Evolutionary conservation across 805 yeast genomes (phyloP).

Genomic region (Vanderwaltozyma yarrowii): DNA sequence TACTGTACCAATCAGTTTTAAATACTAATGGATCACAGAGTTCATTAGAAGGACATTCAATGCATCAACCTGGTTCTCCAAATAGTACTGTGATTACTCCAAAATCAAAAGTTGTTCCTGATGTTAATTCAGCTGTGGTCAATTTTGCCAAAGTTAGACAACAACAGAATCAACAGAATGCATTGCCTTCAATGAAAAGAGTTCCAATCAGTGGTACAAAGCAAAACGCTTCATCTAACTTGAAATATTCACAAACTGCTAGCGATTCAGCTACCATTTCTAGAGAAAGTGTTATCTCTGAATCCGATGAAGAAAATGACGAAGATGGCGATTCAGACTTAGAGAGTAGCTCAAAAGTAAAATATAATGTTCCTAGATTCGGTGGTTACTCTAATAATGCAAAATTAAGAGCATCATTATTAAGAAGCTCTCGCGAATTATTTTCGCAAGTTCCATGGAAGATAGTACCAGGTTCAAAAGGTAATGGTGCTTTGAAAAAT

Average conservation of each 20-base stretch:
- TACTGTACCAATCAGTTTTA: slow-evolving; percentile 19
- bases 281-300: background rate
- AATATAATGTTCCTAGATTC: slow-evolving; percentile 36
- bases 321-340: slow-evolving; percentile 17
- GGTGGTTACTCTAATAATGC: slow-evolving; percentile 68
- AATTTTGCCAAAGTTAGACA: slow-evolving; percentile 23
- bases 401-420: slow-evolving; percentile 31
- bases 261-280: background rate
- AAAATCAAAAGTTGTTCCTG: slow-evolving; percentile 27
- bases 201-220: slow-evolving; percentile 11
- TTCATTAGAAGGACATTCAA: slow-evolving; percentile 14
- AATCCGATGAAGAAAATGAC: slow-evolving; percentile 2
- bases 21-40: slow-evolving; percentile 12
- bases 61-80: slow-evolving; percentile 6
- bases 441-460: slow-evolving; percentile 57
- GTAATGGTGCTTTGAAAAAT: slow-evolving; percentile 82
- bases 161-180: slow-evolving; percentile 17
- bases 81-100: slow-evolving; percentile 27
- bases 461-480: slow-evolving; percentile 56
- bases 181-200: slow-evolving; percentile 28
- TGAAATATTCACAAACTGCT: slow-evolving; percentile 7
- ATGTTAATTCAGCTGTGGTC: slow-evolving; percentile 21
- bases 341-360: slow-evolving; percentile 11
- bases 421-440: slow-evolving; percentile 30
- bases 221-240: slow-evolving; percentile 10